Conservation (phyloP, 176 grass and related monocot species). For the Sorghum bicolor region Sorghum_bicolor_NCBIv3 NC_012870.2:3754001-3754500, state of each 20-base stretch:
- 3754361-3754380: background rate
- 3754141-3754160: background rate
- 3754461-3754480: background rate
- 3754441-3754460: background rate
- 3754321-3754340: background rate
- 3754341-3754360: background rate
- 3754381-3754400: background rate
- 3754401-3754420: background rate
- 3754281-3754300: background rate
- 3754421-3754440: background rate
- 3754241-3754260: slow-evolving; percentile 9
- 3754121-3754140: background rate
- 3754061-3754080: slow-evolving; percentile 20
- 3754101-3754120: background rate
- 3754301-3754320: background rate
- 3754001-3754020: background rate
- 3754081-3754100: background rate
- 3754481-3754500: background rate
- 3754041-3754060: background rate
- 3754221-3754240: slow-evolving; percentile 2
- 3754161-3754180: slow-evolving; percentile 9
- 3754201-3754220: background rate
- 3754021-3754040: background rate
- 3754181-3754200: background rate
- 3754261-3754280: slow-evolving; percentile 3